Evolutionary conservation across 352 stramenopile genomes (phyloP).

Genomic region (Phytophthora podocarpi): DNA sequence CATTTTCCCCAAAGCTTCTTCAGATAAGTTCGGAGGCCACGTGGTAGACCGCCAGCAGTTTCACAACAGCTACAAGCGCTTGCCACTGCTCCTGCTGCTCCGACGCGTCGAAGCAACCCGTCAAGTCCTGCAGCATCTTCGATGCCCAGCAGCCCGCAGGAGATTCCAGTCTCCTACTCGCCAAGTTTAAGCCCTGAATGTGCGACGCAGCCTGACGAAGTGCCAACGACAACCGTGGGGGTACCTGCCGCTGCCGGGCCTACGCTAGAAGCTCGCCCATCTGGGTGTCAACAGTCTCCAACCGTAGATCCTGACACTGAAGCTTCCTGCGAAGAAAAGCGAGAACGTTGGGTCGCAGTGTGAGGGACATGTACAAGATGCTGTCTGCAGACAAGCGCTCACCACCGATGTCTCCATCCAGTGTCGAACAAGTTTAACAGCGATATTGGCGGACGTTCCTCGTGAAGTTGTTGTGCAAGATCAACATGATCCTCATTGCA

Average conservation of each 20-base stretch:
- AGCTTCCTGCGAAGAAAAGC: too few relatives aligned
- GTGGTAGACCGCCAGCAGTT: neutral
- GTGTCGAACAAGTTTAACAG: neutral
- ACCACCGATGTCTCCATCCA: neutral
- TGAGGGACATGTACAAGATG: neutral
- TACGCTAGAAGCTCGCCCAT: too few relatives aligned
- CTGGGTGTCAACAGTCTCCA: too few relatives aligned
- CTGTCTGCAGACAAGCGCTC: neutral
- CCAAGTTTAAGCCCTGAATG: too few relatives aligned
- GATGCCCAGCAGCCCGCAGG: too few relatives aligned
- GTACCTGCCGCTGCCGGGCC: too few relatives aligned
- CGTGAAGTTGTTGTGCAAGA: neutral
- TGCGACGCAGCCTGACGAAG: too few relatives aligned
- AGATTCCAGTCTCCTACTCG: too few relatives aligned
- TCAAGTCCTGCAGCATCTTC: neutral
- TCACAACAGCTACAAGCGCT: neutral
- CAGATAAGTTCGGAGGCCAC: constrained; percentile 1
- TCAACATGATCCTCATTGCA: neutral
- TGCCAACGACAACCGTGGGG: too few relatives aligned
- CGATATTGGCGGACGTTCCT: neutral
- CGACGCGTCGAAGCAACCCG: neutral
- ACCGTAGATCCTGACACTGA: too few relatives aligned
- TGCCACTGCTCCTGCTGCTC: neutral
- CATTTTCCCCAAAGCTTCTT: too few relatives aligned
- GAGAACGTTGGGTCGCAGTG: too few relatives aligned